A percentile compares a stretch with the other conserved stretches of the same genome.
phyloP scores from a whole-genome alignment of 352 stramenopile genomes.

The Globisporangium yorkense region DNA sequence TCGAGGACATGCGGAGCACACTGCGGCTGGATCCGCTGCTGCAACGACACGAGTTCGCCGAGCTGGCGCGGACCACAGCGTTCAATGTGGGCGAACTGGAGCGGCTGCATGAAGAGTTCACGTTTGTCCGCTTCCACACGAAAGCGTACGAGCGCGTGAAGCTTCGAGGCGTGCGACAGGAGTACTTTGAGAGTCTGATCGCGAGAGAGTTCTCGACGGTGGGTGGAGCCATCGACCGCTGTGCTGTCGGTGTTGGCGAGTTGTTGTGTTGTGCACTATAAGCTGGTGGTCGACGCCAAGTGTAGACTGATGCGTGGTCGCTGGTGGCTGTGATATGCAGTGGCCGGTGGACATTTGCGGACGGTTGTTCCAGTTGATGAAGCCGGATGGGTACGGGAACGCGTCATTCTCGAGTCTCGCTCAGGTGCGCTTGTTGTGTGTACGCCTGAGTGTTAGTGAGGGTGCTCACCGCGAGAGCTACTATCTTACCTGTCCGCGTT shows the following conservation, averaged over 20 bases:
- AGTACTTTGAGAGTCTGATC: conserved; percentile 52
- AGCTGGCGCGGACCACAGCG: conserved; percentile 39
- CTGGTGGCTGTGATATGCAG: conserved; percentile 8
- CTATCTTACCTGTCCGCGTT: neutral
- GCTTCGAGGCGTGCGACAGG: conserved; percentile 39
- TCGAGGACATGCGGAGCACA: conserved; percentile 54
- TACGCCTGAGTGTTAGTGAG: neutral
- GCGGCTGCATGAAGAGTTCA: conserved; percentile 58
- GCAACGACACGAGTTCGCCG: conserved; percentile 43
- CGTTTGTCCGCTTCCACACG: conserved; percentile 46
- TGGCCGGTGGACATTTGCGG: conserved; percentile 37
- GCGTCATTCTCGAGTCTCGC: conserved; percentile 54
- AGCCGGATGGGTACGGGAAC: conserved; percentile 54
- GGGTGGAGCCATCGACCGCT: neutral
- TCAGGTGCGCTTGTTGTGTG: conserved; percentile 26
- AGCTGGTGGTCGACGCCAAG: too few relatives aligned
- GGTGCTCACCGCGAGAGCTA: too few relatives aligned
- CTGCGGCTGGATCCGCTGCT: conserved; percentile 40
- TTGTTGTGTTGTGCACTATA: neutral
- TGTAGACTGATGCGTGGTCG: neutral
- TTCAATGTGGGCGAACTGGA: conserved; percentile 52
- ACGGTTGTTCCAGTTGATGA: conserved; percentile 40
- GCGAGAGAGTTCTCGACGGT: conserved; percentile 42
- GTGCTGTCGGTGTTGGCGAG: neutral
- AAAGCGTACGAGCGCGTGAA: conserved; percentile 37